phyloP scores from a whole-genome alignment of 2,329 filamentous ascomycete species.

The Aureobasidium lini region DNA sequence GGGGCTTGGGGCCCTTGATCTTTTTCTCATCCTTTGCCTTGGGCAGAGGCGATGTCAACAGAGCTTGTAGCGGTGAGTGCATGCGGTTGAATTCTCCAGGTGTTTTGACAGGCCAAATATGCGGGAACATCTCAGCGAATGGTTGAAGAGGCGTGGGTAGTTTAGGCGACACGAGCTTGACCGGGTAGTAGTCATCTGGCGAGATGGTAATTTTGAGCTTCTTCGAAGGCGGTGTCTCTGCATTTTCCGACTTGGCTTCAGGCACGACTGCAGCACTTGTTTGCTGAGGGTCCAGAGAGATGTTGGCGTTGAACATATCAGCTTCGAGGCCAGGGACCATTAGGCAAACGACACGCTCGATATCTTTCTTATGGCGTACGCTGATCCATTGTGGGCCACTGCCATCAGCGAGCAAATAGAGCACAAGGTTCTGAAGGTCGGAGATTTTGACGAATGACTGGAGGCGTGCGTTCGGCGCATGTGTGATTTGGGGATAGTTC shows the following conservation, averaged over 20 bases:
- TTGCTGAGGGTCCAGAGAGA: slow-evolving; percentile 25
- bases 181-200: slow-evolving; percentile 45
- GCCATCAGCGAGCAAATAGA: slow-evolving; percentile 57
- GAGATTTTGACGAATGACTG: slow-evolving; percentile 49
- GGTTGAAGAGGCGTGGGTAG: slow-evolving; percentile 44
- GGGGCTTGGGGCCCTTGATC: slow-evolving; percentile 52
- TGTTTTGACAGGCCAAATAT: slow-evolving; percentile 82
- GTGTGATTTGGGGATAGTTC: slow-evolving; percentile 47
- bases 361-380: slow-evolving; percentile 47
- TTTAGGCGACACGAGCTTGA: slow-evolving; percentile 32
- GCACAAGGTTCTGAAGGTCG: slow-evolving; percentile 50
- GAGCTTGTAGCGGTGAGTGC: slow-evolving; percentile 78
- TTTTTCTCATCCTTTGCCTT: slow-evolving; percentile 62
- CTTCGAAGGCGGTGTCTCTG: background rate
- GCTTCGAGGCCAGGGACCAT: slow-evolving; percentile 90
- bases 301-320: slow-evolving; percentile 69
- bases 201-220: slow-evolving; percentile 27
- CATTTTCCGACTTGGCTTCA: background rate
- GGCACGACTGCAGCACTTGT: background rate
- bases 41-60: slow-evolving; percentile 67
- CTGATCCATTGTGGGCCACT: slow-evolving; percentile 57
- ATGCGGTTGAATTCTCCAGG: slow-evolving; percentile 77
- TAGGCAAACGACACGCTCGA: slow-evolving; percentile 72
- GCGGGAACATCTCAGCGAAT: slow-evolving; percentile 74
- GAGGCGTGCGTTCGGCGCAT: slow-evolving; percentile 46